Percentiles rank a stretch among this genome's conserved stretches.
phyloP scores from a whole-genome alignment of 2,329 filamentous ascomycete species.

The Fusarium xylarioides region DNA sequence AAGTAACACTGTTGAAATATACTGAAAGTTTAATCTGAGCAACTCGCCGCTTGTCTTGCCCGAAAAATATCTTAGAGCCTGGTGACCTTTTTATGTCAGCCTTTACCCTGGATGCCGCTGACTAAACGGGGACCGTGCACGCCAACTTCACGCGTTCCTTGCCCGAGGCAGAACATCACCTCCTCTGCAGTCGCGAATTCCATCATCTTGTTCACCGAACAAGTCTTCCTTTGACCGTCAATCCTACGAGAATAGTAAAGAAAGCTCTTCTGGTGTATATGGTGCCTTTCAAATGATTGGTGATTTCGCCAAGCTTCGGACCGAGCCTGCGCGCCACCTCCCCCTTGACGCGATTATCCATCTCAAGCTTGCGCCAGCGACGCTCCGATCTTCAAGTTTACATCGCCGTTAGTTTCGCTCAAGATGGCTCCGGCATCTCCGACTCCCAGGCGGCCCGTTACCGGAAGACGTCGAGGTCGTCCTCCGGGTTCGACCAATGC shows the following conservation, averaged over 20 bases:
- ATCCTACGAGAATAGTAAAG: conserved; percentile 18
- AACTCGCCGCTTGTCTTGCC: background rate
- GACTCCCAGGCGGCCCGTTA: conserved; percentile 53
- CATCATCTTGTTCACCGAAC: conserved; percentile 43
- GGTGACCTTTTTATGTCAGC: background rate
- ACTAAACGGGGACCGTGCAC: conserved; percentile 43
- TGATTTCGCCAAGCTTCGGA: conserved; percentile 43
- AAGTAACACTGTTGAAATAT: background rate
- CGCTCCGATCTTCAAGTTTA: conserved; percentile 14
- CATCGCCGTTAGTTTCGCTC: conserved; percentile 19
- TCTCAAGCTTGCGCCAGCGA: conserved; percentile 29
- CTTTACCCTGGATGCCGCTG: background rate
- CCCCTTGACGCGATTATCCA: conserved; percentile 42
- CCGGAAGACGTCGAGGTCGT: conserved; percentile 58
- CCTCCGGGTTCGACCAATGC: conserved; percentile 56
- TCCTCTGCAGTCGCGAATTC: conserved; percentile 40
- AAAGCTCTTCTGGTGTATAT: conserved; percentile 12
- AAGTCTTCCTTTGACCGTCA: conserved; percentile 30
- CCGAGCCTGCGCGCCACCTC: conserved; percentile 45
- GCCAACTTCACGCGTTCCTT: conserved; percentile 53
- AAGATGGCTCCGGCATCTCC: conserved; percentile 49
- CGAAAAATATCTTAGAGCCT: background rate
- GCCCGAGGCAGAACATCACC: conserved; percentile 9
- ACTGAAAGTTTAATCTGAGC: background rate
- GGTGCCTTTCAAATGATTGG: conserved; percentile 41